These are phyloP conservation scores for Kingdonia uniflora DNA, from an alignment of 164 flowering plant species.

Conservation along the genomic window DNA sequence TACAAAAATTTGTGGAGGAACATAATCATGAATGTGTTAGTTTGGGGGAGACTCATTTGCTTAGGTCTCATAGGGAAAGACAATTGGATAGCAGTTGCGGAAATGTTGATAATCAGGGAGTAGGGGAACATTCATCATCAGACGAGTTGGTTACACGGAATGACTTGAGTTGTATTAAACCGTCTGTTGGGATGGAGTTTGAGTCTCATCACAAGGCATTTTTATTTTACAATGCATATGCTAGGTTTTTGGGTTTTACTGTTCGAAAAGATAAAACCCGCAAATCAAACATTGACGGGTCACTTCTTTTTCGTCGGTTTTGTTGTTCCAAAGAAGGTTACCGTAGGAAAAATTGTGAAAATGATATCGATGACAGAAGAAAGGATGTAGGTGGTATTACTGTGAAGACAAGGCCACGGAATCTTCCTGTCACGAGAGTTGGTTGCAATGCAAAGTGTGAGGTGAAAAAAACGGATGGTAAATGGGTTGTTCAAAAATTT, in stretches of 20 bases:
- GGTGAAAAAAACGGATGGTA: conserved; percentile 13
- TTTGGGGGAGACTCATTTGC: conserved; percentile 13
- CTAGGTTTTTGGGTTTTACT: conserved; percentile 12
- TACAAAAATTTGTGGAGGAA: conserved; percentile 15
- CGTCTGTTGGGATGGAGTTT: conserved; percentile 17
- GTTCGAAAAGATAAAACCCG: conserved; percentile 16
- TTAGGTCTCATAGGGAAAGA: conserved; percentile 15
- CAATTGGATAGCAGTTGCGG: neutral
- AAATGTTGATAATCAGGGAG: conserved; percentile 8
- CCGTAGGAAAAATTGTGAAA: conserved; percentile 12
- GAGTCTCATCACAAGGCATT: conserved; percentile 16
- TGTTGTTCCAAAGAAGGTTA: conserved; percentile 17
- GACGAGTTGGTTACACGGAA: neutral
- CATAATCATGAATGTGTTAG: conserved; percentile 18
- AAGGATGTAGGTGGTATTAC: conserved; percentile 9
- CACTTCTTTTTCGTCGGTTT: conserved; percentile 13
- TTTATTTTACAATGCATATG: conserved; percentile 13
- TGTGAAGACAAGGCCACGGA: conserved; percentile 10
- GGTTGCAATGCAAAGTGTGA: conserved; percentile 17
- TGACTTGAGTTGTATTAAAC: conserved; percentile 7
- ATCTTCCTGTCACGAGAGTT: conserved; percentile 13
- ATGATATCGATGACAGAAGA: conserved; percentile 8
- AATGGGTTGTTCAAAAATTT: conserved; percentile 16
- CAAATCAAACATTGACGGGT: conserved; percentile 13
- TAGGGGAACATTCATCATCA: conserved; percentile 8